A percentile compares a stretch with the other conserved stretches of the same genome.
Evolutionary conservation across 495 filamentous ascomycete genomes (phyloP).

Genomic region (Neurospora sp.): DNA sequence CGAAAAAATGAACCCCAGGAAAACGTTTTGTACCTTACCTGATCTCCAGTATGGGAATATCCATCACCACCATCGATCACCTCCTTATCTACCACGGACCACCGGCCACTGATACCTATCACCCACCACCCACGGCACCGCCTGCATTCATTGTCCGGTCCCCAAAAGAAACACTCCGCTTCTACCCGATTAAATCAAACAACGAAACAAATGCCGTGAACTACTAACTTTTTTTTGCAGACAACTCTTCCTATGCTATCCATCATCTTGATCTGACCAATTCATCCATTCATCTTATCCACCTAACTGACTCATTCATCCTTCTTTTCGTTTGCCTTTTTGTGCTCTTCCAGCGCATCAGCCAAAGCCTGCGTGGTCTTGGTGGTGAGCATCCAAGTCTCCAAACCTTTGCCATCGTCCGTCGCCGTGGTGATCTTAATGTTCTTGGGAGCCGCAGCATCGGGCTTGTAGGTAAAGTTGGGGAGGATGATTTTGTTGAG

Average conservation of each 20-base stretch:
- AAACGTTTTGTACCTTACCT: neutral
- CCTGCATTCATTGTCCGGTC: neutral
- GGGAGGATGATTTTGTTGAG: slow-evolving; percentile 56
- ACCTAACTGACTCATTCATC: neutral
- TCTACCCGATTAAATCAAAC: neutral
- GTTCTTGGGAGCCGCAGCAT: slow-evolving; percentile 35
- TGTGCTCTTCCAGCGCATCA: slow-evolving; percentile 36
- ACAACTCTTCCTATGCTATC: neutral
- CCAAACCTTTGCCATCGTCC: slow-evolving; percentile 38
- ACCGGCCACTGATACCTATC: neutral
- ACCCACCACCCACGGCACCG: neutral
- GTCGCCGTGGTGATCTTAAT: slow-evolving; percentile 46
- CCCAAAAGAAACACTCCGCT: neutral
- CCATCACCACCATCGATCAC: neutral
- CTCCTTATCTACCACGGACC: neutral
- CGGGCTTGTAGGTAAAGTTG: slow-evolving; percentile 45
- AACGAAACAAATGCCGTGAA: neutral
- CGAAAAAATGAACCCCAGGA: neutral
- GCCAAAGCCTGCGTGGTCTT: slow-evolving; percentile 43
- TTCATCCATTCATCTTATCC: neutral
- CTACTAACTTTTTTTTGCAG: neutral
- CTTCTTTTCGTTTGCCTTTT: slow-evolving; percentile 34
- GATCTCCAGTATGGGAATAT: neutral
- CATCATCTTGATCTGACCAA: neutral
- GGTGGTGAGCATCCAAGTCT: slow-evolving; percentile 56